These are phyloP conservation scores for Chlamydomonas sp. DNA, from an alignment of 139 green algal species.

Conservation along the genomic window DNA sequence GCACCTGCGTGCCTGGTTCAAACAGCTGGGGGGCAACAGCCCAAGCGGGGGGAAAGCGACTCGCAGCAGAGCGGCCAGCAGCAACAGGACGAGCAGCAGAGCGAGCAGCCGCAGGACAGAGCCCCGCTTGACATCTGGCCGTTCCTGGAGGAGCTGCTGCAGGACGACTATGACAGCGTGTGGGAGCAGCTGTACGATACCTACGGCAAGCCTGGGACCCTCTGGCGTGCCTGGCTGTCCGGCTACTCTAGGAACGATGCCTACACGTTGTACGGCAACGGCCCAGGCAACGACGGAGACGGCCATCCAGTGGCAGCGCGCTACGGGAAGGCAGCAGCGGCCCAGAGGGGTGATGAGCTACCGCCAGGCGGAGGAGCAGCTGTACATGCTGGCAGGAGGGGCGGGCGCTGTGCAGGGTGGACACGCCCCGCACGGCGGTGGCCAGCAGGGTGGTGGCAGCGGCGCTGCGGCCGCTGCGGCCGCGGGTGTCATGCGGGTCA, in stretches of 20 bases:
- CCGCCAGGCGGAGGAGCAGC: background rate
- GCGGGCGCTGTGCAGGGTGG: background rate
- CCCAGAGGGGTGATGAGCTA: background rate
- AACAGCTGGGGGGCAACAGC: background rate
- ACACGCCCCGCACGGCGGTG: background rate
- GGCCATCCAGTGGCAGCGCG: background rate
- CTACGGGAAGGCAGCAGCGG: background rate
- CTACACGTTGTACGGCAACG: no score
- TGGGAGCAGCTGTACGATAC: constrained; percentile 7
- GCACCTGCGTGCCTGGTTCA: background rate
- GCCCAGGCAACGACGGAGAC: background rate
- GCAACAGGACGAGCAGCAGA: background rate
- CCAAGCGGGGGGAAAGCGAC: background rate
- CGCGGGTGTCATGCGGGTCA: background rate
- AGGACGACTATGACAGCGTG: background rate
- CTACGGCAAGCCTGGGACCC: background rate
- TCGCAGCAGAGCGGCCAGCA: background rate
- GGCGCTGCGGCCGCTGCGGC: background rate
- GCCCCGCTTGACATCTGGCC: constrained; percentile 11
- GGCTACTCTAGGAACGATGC: no score
- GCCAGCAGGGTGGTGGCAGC: background rate
- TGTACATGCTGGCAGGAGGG: background rate
- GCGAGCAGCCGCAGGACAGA: background rate
- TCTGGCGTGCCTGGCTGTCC: no score
- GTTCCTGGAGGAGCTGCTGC: background rate